A percentile compares a stretch with the other conserved stretches of the same genome.
Evolutionary conservation across 1,284 basidiomycete species (phyloP).

Genomic region (Apiotrichum akiyoshidainum): DNA sequence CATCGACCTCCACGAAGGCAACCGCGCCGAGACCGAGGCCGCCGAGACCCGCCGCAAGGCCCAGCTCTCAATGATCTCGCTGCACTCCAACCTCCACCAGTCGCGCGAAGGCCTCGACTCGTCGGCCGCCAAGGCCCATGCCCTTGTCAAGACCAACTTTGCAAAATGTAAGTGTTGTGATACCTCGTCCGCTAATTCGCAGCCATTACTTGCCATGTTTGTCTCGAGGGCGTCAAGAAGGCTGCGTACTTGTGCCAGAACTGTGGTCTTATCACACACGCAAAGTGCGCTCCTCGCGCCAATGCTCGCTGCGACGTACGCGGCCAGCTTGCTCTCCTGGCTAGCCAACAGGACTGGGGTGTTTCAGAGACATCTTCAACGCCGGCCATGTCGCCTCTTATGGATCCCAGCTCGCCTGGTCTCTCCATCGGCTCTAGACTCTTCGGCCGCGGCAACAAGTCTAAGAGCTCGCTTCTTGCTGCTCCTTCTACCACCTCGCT

Average conservation of each 20-base stretch:
- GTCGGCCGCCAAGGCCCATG: conserved; percentile 57
- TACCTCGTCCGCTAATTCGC: conserved; percentile 16
- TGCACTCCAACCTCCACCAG: conserved; percentile 19
- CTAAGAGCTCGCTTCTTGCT: conserved; percentile 12
- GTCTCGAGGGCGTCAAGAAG: conserved; percentile 74
- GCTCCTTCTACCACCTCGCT: conserved; percentile 12
- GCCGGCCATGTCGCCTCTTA: conserved; percentile 11
- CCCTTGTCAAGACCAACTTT: conserved; percentile 87
- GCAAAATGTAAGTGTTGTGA: conserved; percentile 67
- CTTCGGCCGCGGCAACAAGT: conserved; percentile 15
- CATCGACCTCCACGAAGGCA: conserved; percentile 11
- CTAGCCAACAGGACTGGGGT: conserved; percentile 28
- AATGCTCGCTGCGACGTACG: conserved; percentile 73
- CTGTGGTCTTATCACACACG: conserved; percentile 84
- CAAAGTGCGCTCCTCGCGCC: conserved; percentile 70
- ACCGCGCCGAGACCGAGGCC: background rate
- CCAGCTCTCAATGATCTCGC: conserved; percentile 19
- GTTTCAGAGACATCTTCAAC: background rate
- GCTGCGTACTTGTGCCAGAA: conserved; percentile 81
- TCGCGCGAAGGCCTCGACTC: conserved; percentile 21
- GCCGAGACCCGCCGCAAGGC: conserved; percentile 7
- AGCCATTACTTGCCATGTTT: conserved; percentile 86
- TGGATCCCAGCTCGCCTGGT: background rate
- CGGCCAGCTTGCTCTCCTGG: conserved; percentile 35
- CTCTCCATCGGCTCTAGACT: conserved; percentile 11